These are phyloP conservation scores for Aureobasidium sp. DNA, from an alignment of 2,329 filamentous ascomycete genomes.

Conservation along the genomic window DNA sequence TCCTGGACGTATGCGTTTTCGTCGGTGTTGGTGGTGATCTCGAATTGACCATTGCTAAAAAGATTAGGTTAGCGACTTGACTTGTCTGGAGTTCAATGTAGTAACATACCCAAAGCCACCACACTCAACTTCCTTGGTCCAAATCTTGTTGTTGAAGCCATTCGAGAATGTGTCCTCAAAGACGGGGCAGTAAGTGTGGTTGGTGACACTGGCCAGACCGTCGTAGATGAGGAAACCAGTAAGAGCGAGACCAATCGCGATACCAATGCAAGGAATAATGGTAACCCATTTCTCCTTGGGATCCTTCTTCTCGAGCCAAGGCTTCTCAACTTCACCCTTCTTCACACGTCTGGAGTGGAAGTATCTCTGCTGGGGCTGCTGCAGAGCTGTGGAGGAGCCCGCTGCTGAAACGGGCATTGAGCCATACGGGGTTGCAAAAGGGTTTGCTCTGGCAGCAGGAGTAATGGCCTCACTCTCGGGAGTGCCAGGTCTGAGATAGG, in stretches of 20 bases:
- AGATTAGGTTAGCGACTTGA: slow-evolving; percentile 18
- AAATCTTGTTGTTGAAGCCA: slow-evolving; percentile 54
- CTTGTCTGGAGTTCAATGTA: neutral
- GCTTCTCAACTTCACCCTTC: slow-evolving; percentile 67
- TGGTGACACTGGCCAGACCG: slow-evolving; percentile 62
- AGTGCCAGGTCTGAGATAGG: slow-evolving; percentile 30
- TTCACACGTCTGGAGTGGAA: slow-evolving; percentile 68
- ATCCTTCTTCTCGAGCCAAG: slow-evolving; percentile 67
- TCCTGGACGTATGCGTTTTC: slow-evolving; percentile 69
- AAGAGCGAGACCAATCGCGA: slow-evolving; percentile 60
- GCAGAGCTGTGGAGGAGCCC: slow-evolving; percentile 35
- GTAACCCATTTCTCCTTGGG: slow-evolving; percentile 81
- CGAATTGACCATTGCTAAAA: slow-evolving; percentile 69
- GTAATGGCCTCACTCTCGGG: slow-evolving; percentile 32
- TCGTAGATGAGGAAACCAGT: slow-evolving; percentile 69
- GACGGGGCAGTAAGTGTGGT: slow-evolving; percentile 65
- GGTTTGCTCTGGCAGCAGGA: slow-evolving; percentile 22
- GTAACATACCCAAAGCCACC: slow-evolving; percentile 65
- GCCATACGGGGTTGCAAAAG: slow-evolving; percentile 35
- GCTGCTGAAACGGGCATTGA: slow-evolving; percentile 39
- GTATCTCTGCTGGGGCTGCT: slow-evolving; percentile 39
- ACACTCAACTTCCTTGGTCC: slow-evolving; percentile 68
- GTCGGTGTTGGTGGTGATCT: slow-evolving; percentile 62
- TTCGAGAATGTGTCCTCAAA: slow-evolving; percentile 59
- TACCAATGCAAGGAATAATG: slow-evolving; percentile 67